phyloP scores from a whole-genome alignment of 352 stramenopile genomes.

The Phytopythium helicoides region DNA sequence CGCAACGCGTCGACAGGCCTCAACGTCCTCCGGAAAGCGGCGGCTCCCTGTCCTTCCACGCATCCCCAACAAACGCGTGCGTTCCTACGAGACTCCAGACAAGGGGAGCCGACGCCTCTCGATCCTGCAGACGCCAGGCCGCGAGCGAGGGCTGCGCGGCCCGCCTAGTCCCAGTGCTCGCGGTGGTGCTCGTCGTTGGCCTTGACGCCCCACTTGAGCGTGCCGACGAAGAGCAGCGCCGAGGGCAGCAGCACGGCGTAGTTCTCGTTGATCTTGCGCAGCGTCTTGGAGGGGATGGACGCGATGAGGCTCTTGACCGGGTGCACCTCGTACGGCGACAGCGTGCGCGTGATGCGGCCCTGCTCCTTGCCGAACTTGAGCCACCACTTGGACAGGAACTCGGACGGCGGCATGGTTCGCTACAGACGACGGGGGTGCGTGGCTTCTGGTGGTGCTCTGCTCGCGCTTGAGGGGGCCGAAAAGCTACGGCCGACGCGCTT shows the following conservation, averaged over 20 bases:
- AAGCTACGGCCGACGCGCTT: no score
- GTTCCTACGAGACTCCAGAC: no score
- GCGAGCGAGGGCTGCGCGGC: no score
- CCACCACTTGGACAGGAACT: constrained; percentile 70
- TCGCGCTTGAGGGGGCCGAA: not conserved
- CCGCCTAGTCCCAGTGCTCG: constrained; percentile 78
- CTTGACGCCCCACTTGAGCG: constrained; percentile 65
- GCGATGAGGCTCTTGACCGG: constrained; percentile 67
- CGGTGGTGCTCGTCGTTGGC: constrained; percentile 81
- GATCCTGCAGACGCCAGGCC: no score
- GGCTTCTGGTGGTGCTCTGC: constrained; percentile 7
- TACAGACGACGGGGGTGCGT: constrained; percentile 20
- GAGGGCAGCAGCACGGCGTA: constrained; percentile 64
- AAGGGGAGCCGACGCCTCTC: no score
- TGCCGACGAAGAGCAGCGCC: constrained; percentile 58
- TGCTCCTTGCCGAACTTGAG: constrained; percentile 62
- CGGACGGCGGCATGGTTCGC: constrained; percentile 39
- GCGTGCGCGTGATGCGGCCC: constrained; percentile 60
- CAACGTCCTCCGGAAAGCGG: no score
- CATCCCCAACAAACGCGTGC: no score
- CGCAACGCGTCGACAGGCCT: no score
- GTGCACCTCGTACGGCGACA: constrained; percentile 71
- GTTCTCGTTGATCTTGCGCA: constrained; percentile 84
- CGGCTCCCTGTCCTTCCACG: no score
- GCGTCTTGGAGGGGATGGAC: constrained; percentile 69